Conservation (phyloP, 2,329 filamentous ascomycete genomes). For the Tolypocladium nubicola region DNA sequence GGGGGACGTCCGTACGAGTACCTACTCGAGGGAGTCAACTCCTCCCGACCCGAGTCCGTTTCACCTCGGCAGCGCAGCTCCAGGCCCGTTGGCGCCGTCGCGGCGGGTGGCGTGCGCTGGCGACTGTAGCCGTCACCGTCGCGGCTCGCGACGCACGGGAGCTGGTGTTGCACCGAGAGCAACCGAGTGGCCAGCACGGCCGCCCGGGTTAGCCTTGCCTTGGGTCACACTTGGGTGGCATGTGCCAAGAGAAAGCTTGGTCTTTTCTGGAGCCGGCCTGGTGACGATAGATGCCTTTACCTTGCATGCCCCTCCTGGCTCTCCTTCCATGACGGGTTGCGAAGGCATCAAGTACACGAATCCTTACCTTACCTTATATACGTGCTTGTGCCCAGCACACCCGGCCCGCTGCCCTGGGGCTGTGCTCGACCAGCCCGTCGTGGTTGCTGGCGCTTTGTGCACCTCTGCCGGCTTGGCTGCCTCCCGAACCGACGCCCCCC, state of each 20-base stretch:
- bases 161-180: neutral
- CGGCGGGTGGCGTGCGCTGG: neutral
- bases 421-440: neutral
- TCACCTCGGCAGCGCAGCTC: neutral
- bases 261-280: neutral
- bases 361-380: neutral
- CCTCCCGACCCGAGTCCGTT: neutral
- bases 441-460: neutral
- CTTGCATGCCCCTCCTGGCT: no score
- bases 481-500: neutral
- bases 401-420: neutral
- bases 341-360: neutral
- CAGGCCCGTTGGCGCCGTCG: neutral
- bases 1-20: neutral
- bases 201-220: neutral
- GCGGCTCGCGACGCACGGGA: neutral
- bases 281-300: neutral
- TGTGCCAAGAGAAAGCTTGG: slow-evolving; percentile 5
- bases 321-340: neutral
- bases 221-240: neutral
- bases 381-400: no score
- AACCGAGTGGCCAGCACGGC: neutral
- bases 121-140: neutral
- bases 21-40: neutral
- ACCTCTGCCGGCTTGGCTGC: neutral